Evolutionary conservation across 208 protist species (phyloP).

Genomic region (Kentomonas sorsogonicus): DNA sequence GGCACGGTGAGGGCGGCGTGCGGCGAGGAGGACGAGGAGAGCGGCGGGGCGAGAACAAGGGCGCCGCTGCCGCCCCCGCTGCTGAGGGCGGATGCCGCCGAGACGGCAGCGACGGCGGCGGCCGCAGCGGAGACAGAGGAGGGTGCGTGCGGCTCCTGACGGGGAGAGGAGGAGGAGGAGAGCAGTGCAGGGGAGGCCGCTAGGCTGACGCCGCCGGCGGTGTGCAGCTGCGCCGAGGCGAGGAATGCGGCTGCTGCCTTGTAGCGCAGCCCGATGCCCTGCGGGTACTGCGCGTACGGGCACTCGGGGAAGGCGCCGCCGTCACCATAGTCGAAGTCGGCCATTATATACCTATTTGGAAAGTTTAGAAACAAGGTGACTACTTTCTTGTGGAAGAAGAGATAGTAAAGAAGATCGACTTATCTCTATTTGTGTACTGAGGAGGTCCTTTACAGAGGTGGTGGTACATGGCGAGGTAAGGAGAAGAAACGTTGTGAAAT

Average conservation of each 20-base stretch:
- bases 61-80: background rate
- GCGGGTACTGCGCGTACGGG: constrained; percentile 57
- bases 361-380: too few species aligned
- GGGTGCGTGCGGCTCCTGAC: too few species aligned
- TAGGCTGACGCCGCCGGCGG: too few species aligned
- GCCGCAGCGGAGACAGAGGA: too few species aligned
- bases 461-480: background rate
- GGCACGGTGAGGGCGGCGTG: background rate
- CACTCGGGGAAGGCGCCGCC: constrained; percentile 67
- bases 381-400: too few species aligned
- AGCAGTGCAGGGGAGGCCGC: too few species aligned
- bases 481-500: background rate
- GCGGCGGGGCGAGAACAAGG: too few species aligned
- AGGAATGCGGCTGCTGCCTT: constrained; percentile 7
- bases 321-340: constrained; percentile 42
- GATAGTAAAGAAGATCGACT: background rate
- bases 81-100: background rate
- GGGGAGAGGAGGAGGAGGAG: too few species aligned
- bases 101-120: background rate
- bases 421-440: too few species aligned
- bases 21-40: background rate
- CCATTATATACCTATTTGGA: background rate
- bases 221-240: constrained; percentile 6
- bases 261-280: constrained; percentile 37
- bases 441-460: too few species aligned